phyloP scores from a whole-genome alignment of 495 filamentous ascomycete species.

The Penicillium robsamsonii region DNA sequence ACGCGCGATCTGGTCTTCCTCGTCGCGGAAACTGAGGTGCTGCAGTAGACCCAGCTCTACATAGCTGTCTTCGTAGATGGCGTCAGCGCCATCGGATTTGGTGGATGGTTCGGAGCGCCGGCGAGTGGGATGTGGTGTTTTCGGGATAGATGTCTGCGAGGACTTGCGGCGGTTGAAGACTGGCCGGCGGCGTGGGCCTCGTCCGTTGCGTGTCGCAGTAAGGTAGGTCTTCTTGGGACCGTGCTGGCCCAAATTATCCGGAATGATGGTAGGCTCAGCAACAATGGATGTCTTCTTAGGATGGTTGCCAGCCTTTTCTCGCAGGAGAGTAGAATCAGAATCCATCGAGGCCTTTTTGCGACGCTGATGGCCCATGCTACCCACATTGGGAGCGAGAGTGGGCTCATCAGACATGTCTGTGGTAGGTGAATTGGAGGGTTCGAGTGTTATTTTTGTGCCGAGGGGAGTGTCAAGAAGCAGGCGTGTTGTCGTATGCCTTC shows the following conservation, averaged over 20 bases:
- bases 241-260: conserved; percentile 7
- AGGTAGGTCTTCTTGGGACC: conserved; percentile 34
- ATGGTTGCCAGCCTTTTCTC: not conserved
- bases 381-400: not conserved
- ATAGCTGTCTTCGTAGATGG: conserved; percentile 6
- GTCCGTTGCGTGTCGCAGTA: conserved; percentile 29
- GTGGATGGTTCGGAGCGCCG: conserved; percentile 18
- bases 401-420: conserved; percentile 17
- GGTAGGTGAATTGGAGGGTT: conserved; percentile 34
- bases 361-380: conserved; percentile 1
- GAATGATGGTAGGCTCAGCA: not conserved
- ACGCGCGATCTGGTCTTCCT: conserved; percentile 8
- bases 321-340: not conserved
- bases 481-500: conserved; percentile 37
- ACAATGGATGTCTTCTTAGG: conserved; percentile 14
- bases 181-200: conserved; percentile 40
- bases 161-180: conserved; percentile 44
- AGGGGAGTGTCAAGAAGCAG: conserved; percentile 29
- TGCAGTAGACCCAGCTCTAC: conserved; percentile 8
- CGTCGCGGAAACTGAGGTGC: conserved; percentile 12
- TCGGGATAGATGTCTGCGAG: conserved; percentile 31
- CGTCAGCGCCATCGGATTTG: not conserved
- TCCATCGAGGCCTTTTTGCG: conserved; percentile 16
- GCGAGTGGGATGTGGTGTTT: conserved; percentile 3
- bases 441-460: conserved; percentile 33